A percentile compares a stretch with the other conserved stretches of the same genome.
phyloP scores from a whole-genome alignment of 306 rosid genomes.

The Cucurbita maxima region DNA sequence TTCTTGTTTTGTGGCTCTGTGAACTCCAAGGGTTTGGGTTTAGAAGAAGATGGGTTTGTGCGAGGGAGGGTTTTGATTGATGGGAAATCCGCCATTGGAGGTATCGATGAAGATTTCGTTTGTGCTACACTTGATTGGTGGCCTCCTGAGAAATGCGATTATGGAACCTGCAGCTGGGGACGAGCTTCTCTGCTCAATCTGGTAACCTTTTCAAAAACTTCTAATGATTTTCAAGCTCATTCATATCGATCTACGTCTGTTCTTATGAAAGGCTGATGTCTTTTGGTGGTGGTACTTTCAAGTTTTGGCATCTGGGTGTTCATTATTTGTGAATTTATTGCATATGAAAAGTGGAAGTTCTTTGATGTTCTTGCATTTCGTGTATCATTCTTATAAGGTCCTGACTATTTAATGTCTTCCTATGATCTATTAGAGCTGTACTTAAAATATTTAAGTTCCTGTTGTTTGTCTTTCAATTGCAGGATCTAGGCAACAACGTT shows the following conservation, averaged over 20 bases:
- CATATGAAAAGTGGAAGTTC: neutral
- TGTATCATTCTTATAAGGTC: neutral
- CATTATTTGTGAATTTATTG: conserved; percentile 1
- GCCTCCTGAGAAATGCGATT: conserved; percentile 98
- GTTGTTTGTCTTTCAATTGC: conserved; percentile 10
- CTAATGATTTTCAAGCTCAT: neutral
- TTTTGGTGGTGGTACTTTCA: neutral
- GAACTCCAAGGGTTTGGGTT: conserved; percentile 11
- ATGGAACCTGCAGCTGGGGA: conserved; percentile 83
- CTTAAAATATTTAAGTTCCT: neutral
- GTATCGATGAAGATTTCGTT: conserved; percentile 59
- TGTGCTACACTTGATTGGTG: conserved; percentile 99
- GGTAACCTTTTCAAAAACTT: conserved; percentile 21
- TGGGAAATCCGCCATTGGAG: conserved; percentile 45
- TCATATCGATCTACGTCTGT: neutral
- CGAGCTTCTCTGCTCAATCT: conserved; percentile 74
- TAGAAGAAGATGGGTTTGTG: conserved; percentile 10
- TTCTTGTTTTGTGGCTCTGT: conserved; percentile 21
- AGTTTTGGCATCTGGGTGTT: conserved; percentile 1
- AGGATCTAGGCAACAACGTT: conserved; percentile 61
- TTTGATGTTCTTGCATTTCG: neutral
- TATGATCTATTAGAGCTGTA: neutral
- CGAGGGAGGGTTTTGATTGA: conserved; percentile 39
- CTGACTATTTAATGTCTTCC: neutral
- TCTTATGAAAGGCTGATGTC: neutral